A percentile compares a stretch with the other conserved stretches of the same genome.
phyloP scores from a whole-genome alignment of 192 early-diverging fungal species.

The Backusella tuberculispora region DNA sequence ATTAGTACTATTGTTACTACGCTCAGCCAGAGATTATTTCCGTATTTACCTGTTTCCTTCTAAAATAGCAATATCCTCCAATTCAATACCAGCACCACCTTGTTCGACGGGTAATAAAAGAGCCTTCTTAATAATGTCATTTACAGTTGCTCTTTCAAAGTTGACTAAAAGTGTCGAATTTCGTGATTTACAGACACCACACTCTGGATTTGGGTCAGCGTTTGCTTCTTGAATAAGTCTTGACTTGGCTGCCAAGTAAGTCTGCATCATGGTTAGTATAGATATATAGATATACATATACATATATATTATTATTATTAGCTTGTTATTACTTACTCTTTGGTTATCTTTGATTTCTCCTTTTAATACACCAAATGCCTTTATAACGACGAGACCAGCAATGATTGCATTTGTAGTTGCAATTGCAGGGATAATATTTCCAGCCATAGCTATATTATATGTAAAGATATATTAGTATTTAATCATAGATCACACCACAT shows the following conservation, averaged over 20 bases:
- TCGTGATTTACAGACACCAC: constrained; percentile 73
- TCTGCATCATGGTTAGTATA: constrained; percentile 27
- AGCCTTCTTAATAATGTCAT: constrained; percentile 64
- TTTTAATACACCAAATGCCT: constrained; percentile 78
- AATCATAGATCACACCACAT: background rate
- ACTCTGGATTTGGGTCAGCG: constrained; percentile 71
- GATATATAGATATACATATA: background rate
- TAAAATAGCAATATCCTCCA: constrained; percentile 72
- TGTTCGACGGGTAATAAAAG: constrained; percentile 38
- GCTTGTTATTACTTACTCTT: constrained; percentile 44
- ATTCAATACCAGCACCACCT: constrained; percentile 56
- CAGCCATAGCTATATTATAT: constrained; percentile 84
- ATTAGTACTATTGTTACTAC: background rate
- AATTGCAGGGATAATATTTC: constrained; percentile 98
- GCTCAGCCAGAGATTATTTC: background rate
- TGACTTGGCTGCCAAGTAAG: constrained; percentile 64
- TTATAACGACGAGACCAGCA: constrained; percentile 91
- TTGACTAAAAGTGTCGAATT: constrained; percentile 68
- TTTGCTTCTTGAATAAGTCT: constrained; percentile 69
- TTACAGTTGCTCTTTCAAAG: constrained; percentile 61
- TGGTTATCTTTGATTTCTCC: constrained; percentile 53
- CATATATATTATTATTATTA: background rate
- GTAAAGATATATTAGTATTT: constrained; percentile 36
- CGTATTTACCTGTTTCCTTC: constrained; percentile 63
- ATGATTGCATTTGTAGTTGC: constrained; percentile 98